Evolutionary conservation across 1,139 yeast genomes (phyloP), one percentile per base, ranked within the genome.

Genomic region (Yamadazyma diospyri): DNA sequence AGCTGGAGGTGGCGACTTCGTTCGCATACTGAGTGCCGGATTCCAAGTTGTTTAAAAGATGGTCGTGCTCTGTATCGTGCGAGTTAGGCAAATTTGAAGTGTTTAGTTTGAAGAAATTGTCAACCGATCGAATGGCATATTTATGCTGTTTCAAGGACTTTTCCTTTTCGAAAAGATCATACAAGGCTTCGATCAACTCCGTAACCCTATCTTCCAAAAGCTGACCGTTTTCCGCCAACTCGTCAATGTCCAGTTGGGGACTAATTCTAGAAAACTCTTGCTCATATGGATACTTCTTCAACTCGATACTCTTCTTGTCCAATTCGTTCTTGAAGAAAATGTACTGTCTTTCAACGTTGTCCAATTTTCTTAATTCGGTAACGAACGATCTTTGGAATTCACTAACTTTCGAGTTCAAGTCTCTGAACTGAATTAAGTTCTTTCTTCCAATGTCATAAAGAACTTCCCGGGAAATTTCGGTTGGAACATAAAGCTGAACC

Each of bases 341-440:
- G 42, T 71, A 72, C 47, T 79, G 83, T 48, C 88, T 70, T 49
- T 80, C 86, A 23, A 77, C 73, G 42, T 81, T 81, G 51, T 81
- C 88, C 37, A 81, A 63, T 42, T 68, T 72, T 45, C 88, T 67
- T 41, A 82, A 70, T 49, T 82, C 89, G 45, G 70, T 69, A 32
- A 82, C 85, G 51, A 81, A 82, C 1, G 82, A 64, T 42, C 94
- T 69, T 56, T 83, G 94, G 52, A 83, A 83, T 28, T 80, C 79
- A 42, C 75, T 78, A 20, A 81, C 76, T 36, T 77, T 76, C 29
- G 73, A 64, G 55, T 83, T 83, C 52, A 80, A 64, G 53, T 83
- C 94, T 41, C 85, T 64, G 46, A 83, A 79, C 59, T 82, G 86
- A 30, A 82, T 64, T 37, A 74, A 57, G 33, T 82, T 80, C 45